Evolutionary conservation across 129 eudicot genomes (phyloP).

Genomic region (Saposhnikovia divaricata): DNA sequence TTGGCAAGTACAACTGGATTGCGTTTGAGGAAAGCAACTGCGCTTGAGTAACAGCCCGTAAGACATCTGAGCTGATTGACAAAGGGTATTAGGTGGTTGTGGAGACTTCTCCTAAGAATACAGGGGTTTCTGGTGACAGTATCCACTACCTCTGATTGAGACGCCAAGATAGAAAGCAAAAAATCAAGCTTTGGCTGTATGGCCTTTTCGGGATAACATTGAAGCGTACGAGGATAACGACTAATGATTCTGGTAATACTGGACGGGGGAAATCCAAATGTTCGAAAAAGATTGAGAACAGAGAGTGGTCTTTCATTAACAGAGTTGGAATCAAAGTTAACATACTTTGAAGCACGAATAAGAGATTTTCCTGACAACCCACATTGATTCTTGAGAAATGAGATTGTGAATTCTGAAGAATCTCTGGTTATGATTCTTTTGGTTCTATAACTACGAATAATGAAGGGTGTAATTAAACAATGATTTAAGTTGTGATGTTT

Average conservation of each 20-base stretch:
- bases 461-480: too few species aligned
- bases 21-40: too few species aligned
- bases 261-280: not conserved
- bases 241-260: not conserved
- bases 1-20: too few species aligned
- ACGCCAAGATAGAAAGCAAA: not conserved
- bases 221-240: not conserved
- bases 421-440: too few species aligned
- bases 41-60: too few species aligned
- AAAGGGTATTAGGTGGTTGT: not conserved
- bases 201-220: not conserved
- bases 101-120: not conserved
- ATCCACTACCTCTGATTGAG: not conserved
- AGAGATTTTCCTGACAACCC: too few species aligned
- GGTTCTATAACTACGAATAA: too few species aligned
- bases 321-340: not conserved
- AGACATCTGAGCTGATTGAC: not conserved
- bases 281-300: not conserved
- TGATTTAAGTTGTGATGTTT: too few species aligned
- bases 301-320: not conserved
- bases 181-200: not conserved
- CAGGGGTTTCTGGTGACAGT: not conserved
- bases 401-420: too few species aligned
- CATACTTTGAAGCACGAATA: not conserved
- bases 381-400: too few species aligned